A percentile compares a stretch with the other conserved stretches of the same genome.
These are phyloP conservation scores for Eutypella sp. DNA, from an alignment of 2,329 filamentous ascomycete genomes.

Conservation along the genomic window DNA sequence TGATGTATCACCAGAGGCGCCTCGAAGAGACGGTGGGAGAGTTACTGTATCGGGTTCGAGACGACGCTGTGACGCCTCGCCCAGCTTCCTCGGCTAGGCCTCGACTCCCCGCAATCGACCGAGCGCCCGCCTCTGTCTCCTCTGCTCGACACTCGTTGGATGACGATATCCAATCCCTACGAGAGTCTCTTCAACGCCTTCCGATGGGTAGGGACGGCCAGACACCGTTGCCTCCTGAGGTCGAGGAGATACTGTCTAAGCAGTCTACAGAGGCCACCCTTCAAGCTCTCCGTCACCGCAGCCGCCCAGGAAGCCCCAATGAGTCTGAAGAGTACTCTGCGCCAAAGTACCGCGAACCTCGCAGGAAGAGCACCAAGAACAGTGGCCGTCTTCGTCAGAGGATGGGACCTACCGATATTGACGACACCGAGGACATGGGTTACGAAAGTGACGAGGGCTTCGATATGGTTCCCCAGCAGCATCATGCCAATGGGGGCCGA, in stretches of 20 bases:
- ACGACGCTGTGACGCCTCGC: not conserved
- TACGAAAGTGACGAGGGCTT: not conserved
- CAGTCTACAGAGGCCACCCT: slow-evolving; percentile 2
- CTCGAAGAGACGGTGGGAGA: slow-evolving; percentile 1
- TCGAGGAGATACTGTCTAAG: slow-evolving; percentile 1
- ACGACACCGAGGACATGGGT: not conserved
- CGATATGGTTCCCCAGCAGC: not conserved
- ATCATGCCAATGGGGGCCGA: no score
- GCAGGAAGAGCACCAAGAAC: not conserved
- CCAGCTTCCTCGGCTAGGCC: not conserved
- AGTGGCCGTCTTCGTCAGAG: not conserved
- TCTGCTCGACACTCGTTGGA: not conserved
- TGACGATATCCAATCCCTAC: not conserved
- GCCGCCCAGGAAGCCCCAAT: not conserved
- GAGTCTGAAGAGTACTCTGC: not conserved
- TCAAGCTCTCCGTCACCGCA: slow-evolving; percentile 1
- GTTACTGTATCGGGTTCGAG: not conserved
- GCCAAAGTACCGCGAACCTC: not conserved
- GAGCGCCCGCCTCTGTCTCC: not conserved
- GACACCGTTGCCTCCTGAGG: not conserved
- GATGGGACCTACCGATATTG: not conserved
- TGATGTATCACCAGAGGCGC: slow-evolving; percentile 2
- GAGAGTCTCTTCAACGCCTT: not conserved
- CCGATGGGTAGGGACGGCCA: not conserved
- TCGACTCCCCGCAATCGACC: not conserved